Base-by-base conservation (phyloP, 1,284 basidiomycete genomes). In the Singerocomus rubriflavus region DNA sequence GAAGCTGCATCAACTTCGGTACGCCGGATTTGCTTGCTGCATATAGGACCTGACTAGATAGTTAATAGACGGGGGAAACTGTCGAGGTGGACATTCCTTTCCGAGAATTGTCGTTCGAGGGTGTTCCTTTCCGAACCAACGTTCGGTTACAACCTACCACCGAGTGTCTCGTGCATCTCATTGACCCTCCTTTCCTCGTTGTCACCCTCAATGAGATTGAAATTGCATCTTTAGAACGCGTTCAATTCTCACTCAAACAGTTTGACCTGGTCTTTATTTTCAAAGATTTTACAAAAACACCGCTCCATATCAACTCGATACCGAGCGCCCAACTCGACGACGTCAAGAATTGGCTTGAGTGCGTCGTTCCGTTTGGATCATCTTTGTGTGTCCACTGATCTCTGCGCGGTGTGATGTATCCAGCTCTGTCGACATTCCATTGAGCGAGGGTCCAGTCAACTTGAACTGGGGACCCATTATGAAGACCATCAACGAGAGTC, bases 301-400 rank as follows among this genome's bases (percentile, higher is more conserved):
- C 95, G 0, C 77, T 98, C 16, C 94, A 97, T 61, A 92, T 98
- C 74, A 98, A 98, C 68, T 93, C 93, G 2, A 95, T 98, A 57
- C 92, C 91, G n/a, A 91, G 82, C 51, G 73, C 82, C 1, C 88
- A 93, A 60, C 80, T 98, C 55, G 95, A 98, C 64, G 93, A 94
- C 61, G 93, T 98, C 54, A 97, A 97, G 72, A 93, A 96, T 66
- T 99, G 95, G 96, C 81, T 99, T 27, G 95, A 99, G 90, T 95
- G 64, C 60, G 89, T 80, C 10, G n/a, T 51, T 37, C 14, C 46
- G 26, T 58, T 31, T 32, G 26, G 33, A 12, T 0, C 11, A n/a
- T 47, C 9, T 12, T 50, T 49, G 12, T 44, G 29, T 46, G 5
- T 29, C 25, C 25, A 27, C 44, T 65, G 10, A 38, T 52, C 27